phyloP scores from a whole-genome alignment of 257 asterid species.

The Voacanga thouarsii region DNA sequence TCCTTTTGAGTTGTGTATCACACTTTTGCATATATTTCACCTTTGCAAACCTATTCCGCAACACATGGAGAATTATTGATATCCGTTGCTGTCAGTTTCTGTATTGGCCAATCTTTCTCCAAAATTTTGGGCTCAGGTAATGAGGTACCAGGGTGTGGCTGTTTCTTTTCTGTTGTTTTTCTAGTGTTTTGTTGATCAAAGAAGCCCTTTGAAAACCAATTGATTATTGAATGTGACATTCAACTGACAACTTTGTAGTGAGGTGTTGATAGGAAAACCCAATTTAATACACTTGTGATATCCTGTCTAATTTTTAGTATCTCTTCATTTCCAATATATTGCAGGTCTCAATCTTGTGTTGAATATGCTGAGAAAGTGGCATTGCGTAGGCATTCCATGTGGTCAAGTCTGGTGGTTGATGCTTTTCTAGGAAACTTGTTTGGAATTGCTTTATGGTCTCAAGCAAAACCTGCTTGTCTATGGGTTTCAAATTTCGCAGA shows the following conservation, averaged over 20 bases:
- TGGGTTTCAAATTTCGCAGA: conserved; percentile 52
- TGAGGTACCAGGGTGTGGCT: not conserved
- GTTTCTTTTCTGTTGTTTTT: not conserved
- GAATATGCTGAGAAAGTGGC: conserved; percentile 79
- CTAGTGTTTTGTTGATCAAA: not conserved
- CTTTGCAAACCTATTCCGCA: conserved; percentile 46
- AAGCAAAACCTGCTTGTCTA: conserved; percentile 47
- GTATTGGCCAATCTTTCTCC: conserved; percentile 86
- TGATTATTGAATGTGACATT: not conserved
- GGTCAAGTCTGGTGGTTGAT: conserved; percentile 78
- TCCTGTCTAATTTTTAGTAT: not conserved
- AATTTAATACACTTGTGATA: not conserved
- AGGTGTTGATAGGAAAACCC: not conserved
- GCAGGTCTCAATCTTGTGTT: conserved; percentile 72
- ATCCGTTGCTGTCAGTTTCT: conserved; percentile 70
- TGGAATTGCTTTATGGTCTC: conserved; percentile 60
- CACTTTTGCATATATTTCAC: conserved; percentile 27
- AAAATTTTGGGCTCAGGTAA: conserved; percentile 67
- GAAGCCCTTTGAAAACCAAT: not conserved
- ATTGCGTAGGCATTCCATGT: conserved; percentile 59
- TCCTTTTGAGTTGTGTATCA: conserved; percentile 44
- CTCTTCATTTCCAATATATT: conserved; percentile 22
- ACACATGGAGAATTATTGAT: conserved; percentile 52
- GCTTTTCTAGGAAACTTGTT: conserved; percentile 69
- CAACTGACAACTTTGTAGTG: not conserved